Percentiles rank a stretch among this genome's conserved stretches.
These are phyloP conservation scores for Apostasia shenzhenica DNA, from an alignment of 106 monocot genomes.

Conservation along the genomic window DNA sequence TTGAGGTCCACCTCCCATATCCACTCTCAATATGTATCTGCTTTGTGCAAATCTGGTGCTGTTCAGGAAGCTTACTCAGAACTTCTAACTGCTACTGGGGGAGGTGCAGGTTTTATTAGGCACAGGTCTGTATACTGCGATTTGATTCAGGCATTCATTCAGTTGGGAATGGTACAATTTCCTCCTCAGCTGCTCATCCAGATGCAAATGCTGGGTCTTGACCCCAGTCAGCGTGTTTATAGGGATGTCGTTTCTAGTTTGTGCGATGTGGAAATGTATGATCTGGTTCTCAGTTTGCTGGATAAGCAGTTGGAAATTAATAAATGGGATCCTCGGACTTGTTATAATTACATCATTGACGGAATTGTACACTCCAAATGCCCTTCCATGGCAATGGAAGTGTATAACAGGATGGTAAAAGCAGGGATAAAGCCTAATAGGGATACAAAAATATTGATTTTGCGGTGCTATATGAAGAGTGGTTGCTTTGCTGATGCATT, in stretches of 20 bases:
- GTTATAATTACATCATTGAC: slow-evolving; percentile 74
- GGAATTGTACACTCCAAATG: slow-evolving; percentile 54
- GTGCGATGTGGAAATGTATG: slow-evolving; percentile 40
- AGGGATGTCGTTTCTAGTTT: slow-evolving; percentile 50
- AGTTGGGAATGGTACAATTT: slow-evolving; percentile 37
- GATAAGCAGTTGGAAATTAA: slow-evolving; percentile 38
- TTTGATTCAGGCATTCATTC: slow-evolving; percentile 55
- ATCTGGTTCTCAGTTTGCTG: slow-evolving; percentile 45
- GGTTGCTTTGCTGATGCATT: slow-evolving; percentile 43
- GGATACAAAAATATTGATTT: slow-evolving; percentile 48
- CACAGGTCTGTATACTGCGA: slow-evolving; percentile 35
- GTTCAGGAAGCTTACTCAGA: slow-evolving; percentile 51
- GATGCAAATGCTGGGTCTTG: slow-evolving; percentile 70
- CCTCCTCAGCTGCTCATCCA: slow-evolving; percentile 51
- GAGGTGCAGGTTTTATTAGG: slow-evolving; percentile 11
- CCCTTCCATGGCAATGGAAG: slow-evolving; percentile 41
- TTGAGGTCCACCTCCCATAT: slow-evolving; percentile 17
- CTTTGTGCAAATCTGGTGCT: slow-evolving; percentile 52
- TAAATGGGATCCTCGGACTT: slow-evolving; percentile 17
- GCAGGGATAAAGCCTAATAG: slow-evolving; percentile 37
- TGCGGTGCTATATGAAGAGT: slow-evolving; percentile 55
- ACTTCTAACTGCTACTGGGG: slow-evolving; percentile 21
- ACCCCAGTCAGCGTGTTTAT: slow-evolving; percentile 43
- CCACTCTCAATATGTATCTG: slow-evolving; percentile 42
- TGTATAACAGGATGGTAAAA: slow-evolving; percentile 56